phyloP scores from a whole-genome alignment of 495 filamentous ascomycete species.

The Aspergillus conjunctus region DNA sequence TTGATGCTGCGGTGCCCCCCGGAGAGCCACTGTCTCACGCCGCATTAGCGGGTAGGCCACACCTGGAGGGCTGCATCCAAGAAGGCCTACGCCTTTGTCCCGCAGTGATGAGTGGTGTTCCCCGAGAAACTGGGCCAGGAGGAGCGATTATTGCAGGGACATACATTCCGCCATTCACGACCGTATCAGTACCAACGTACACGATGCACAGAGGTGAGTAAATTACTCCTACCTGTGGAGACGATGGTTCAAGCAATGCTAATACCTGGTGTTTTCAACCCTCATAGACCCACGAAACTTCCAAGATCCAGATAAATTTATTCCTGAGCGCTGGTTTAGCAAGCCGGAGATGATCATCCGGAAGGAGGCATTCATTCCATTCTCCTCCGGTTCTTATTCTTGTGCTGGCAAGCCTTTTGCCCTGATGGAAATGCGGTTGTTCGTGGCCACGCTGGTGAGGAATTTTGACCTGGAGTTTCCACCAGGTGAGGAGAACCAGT shows the following conservation, averaged over 20 bases:
- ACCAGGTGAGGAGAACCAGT: conserved; percentile 17
- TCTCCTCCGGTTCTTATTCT: conserved; percentile 29
- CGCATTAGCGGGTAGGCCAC: conserved; percentile 6
- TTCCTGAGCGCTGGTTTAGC: conserved; percentile 40
- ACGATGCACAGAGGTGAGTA: conserved; percentile 17
- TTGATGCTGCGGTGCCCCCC: conserved; percentile 3
- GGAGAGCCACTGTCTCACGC: conserved; percentile 4
- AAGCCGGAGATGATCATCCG: conserved; percentile 32
- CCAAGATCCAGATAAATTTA: conserved; percentile 28
- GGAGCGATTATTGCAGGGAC: conserved; percentile 13
- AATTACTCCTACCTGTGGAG: neutral
- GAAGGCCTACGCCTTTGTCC: conserved; percentile 19
- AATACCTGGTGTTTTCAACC: neutral
- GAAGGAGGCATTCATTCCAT: conserved; percentile 33
- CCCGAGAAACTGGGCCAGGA: conserved; percentile 18
- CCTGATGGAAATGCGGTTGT: conserved; percentile 37
- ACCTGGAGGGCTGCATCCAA: conserved; percentile 20
- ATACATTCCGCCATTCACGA: conserved; percentile 17
- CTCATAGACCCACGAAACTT: conserved; percentile 24
- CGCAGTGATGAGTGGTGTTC: conserved; percentile 15
- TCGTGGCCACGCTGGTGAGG: conserved; percentile 32
- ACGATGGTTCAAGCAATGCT: neutral
- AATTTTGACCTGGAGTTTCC: conserved; percentile 39
- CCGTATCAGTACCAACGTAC: conserved; percentile 17
- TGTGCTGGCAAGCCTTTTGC: conserved; percentile 38